phyloP scores from a whole-genome alignment of 2,329 filamentous ascomycete genomes.

The Didymella glomerata region DNA sequence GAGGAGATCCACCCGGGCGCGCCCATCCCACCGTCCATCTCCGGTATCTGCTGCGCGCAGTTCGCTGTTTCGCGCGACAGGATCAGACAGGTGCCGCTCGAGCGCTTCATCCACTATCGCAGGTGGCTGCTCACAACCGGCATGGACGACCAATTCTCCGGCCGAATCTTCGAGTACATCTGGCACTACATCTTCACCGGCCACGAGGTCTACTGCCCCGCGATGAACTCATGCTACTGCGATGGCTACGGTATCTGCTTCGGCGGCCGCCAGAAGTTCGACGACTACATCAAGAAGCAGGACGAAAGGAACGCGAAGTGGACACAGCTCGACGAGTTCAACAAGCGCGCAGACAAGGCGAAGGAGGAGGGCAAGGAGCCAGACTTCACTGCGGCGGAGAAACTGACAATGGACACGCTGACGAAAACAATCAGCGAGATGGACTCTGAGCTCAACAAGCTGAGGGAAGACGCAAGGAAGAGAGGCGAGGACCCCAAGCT shows the following conservation, averaged over 20 bases:
- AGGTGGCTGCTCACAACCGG: slow-evolving; percentile 59
- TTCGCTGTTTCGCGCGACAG: slow-evolving; percentile 61
- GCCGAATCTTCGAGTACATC: slow-evolving; percentile 52
- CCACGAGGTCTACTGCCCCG: slow-evolving; percentile 50
- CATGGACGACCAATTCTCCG: slow-evolving; percentile 50
- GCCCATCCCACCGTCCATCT: slow-evolving; percentile 46
- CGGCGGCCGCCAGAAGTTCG: slow-evolving; percentile 59
- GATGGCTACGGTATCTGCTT: slow-evolving; percentile 72
- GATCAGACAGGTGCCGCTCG: slow-evolving; percentile 59
- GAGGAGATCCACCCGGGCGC: slow-evolving; percentile 55
- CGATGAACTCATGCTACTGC: slow-evolving; percentile 63
- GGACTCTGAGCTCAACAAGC: slow-evolving; percentile 40
- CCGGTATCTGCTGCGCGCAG: slow-evolving; percentile 64
- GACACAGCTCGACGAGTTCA: slow-evolving; percentile 52
- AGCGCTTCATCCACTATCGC: slow-evolving; percentile 62
- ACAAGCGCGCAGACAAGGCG: slow-evolving; percentile 48
- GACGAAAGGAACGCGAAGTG: slow-evolving; percentile 53
- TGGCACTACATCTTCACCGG: slow-evolving; percentile 54
- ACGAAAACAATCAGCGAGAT: slow-evolving; percentile 30
- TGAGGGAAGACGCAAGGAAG: slow-evolving; percentile 44
- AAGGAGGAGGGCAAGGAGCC: slow-evolving; percentile 39
- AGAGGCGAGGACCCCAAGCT: slow-evolving; percentile 45
- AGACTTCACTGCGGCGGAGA: slow-evolving; percentile 33
- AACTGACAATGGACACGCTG: slow-evolving; percentile 33
- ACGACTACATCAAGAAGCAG: slow-evolving; percentile 59